Evolutionary conservation across 2,329 filamentous ascomycete genomes (phyloP).

Genomic region (Fusarium liriodendri): DNA sequence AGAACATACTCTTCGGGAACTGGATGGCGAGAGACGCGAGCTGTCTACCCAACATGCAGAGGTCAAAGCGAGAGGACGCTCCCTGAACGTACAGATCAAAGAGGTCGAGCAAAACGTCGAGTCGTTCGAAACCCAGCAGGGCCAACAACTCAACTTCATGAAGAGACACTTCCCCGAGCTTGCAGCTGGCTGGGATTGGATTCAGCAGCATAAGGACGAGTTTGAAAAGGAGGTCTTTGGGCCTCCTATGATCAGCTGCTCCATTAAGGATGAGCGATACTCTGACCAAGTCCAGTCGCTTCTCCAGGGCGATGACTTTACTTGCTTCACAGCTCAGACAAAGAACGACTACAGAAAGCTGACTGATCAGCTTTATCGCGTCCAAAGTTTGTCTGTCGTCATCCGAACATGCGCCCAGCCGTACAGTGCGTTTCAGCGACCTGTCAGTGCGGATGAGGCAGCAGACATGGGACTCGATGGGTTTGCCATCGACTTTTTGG

Average conservation of each 20-base stretch:
- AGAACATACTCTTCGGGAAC: slow-evolving; percentile 66
- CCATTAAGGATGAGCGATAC: slow-evolving; percentile 78
- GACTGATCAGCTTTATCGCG: slow-evolving; percentile 70
- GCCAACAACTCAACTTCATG: slow-evolving; percentile 78
- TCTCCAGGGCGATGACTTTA: slow-evolving; percentile 62
- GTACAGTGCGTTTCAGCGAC: slow-evolving; percentile 65
- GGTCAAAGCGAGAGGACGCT: slow-evolving; percentile 54
- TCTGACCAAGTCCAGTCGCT: slow-evolving; percentile 66
- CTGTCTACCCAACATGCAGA: slow-evolving; percentile 54
- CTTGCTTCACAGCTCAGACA: slow-evolving; percentile 82
- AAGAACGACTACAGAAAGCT: slow-evolving; percentile 80
- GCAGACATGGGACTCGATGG: slow-evolving; percentile 75
- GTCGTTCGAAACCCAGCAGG: slow-evolving; percentile 77
- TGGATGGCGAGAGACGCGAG: slow-evolving; percentile 56
- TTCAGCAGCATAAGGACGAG: slow-evolving; percentile 74
- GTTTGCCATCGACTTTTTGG: slow-evolving; percentile 82
- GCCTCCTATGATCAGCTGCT: slow-evolving; percentile 83
- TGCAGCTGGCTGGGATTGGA: slow-evolving; percentile 81
- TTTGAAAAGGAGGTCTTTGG: slow-evolving; percentile 85
- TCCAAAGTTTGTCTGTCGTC: slow-evolving; percentile 76
- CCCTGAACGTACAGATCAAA: slow-evolving; percentile 52
- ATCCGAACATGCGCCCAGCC: slow-evolving; percentile 72
- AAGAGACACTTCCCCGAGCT: slow-evolving; percentile 71
- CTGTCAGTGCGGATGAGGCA: slow-evolving; percentile 67
- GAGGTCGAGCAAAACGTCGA: slow-evolving; percentile 61